These are phyloP conservation scores for Acidiella bohemica DNA, from an alignment of 495 filamentous ascomycete genomes.

Conservation along the genomic window DNA sequence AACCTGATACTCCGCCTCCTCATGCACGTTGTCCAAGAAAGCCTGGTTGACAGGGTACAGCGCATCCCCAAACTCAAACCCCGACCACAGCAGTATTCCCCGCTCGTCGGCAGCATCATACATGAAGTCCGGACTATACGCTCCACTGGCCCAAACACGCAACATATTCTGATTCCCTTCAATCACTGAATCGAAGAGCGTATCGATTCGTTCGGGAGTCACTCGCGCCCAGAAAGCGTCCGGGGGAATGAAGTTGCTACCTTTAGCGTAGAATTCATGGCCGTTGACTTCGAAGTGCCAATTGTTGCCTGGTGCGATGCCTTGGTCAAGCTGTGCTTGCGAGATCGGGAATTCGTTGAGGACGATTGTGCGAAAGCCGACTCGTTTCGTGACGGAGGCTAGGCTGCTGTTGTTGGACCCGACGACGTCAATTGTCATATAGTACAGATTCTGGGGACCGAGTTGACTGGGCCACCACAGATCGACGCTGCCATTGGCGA, in stretches of 20 bases:
- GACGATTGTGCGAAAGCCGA: constrained; percentile 55
- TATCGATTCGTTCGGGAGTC: constrained; percentile 39
- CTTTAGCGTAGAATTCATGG: constrained; percentile 52
- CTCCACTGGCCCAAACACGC: constrained; percentile 51
- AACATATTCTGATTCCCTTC: constrained; percentile 58
- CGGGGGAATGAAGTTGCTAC: constrained; percentile 52
- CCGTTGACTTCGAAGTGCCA: constrained; percentile 62
- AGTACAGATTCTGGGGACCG: constrained; percentile 47
- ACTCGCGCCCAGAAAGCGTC: constrained; percentile 56
- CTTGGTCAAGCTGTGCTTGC: constrained; percentile 40
- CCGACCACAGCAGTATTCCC: constrained; percentile 50
- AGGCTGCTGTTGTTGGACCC: constrained; percentile 27
- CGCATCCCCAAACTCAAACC: constrained; percentile 53
- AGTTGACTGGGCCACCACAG: constrained; percentile 54
- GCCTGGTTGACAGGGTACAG: constrained; percentile 44
- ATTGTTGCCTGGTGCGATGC: constrained; percentile 49
- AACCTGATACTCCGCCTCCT: constrained; percentile 50
- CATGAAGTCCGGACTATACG: constrained; percentile 53
- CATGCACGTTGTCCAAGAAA: constrained; percentile 45
- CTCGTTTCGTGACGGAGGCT: constrained; percentile 40
- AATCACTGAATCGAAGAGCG: constrained; percentile 43
- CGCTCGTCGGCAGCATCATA: constrained; percentile 54
- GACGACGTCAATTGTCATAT: constrained; percentile 39
- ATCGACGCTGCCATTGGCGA: constrained; percentile 36
- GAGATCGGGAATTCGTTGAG: constrained; percentile 49